Percentiles rank a stretch among this genome's conserved stretches.
These are phyloP conservation scores for Scutellaria minor DNA, from an alignment of 257 asterid species.

Conservation along the genomic window DNA sequence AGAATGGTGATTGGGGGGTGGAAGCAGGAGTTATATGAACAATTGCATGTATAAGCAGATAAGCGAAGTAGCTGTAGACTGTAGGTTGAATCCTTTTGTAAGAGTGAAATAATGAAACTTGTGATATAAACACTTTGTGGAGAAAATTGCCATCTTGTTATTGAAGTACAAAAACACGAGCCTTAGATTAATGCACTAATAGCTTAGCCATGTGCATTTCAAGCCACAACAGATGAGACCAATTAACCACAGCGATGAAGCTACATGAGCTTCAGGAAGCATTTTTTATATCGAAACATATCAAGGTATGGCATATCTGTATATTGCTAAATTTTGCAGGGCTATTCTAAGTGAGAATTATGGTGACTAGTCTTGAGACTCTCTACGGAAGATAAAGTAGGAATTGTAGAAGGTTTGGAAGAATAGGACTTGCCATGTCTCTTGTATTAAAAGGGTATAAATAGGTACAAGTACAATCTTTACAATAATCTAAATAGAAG, in stretches of 20 bases:
- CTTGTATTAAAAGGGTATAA: no score
- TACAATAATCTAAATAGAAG: no score
- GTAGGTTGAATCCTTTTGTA: no score
- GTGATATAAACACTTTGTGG: not conserved
- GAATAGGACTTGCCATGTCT: no score
- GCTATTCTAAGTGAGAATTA: not conserved
- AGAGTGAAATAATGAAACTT: no score
- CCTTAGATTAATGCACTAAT: not conserved
- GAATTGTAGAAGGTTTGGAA: not conserved
- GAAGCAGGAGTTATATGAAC: not conserved
- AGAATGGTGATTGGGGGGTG: not conserved
- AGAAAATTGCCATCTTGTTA: not conserved
- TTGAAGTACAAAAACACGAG: not conserved
- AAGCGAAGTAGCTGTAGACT: no score
- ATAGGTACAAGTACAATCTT: no score
- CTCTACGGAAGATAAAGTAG: not conserved
- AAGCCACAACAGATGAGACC: not conserved
- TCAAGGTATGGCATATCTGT: not conserved
- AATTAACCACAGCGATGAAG: not conserved
- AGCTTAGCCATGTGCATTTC: not conserved
- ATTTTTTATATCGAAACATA: not conserved
- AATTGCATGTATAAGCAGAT: not conserved
- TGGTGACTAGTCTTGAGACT: no score
- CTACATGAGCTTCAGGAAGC: not conserved
- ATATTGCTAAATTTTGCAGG: not conserved